A percentile compares a stretch with the other conserved stretches of the same genome.
These are phyloP conservation scores for Eutypa lata DNA, from an alignment of 2,329 filamentous ascomycete species.

Conservation along the genomic window DNA sequence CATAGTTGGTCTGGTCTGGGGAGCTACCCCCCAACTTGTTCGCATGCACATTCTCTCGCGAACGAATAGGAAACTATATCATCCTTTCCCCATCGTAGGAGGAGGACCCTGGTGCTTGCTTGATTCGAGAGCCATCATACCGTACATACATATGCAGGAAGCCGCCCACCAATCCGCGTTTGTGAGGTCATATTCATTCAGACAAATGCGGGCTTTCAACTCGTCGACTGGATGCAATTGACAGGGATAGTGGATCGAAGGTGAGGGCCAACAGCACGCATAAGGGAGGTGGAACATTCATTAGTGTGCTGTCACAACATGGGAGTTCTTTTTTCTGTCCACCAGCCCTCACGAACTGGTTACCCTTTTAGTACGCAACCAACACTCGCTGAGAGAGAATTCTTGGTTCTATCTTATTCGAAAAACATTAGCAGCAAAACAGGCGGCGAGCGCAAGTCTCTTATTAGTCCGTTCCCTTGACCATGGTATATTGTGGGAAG, in stretches of 20 bases:
- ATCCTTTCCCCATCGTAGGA: background rate
- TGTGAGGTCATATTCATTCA: background rate
- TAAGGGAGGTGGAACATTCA: background rate
- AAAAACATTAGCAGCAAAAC: background rate
- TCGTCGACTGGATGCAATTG: background rate
- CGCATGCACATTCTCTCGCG: background rate
- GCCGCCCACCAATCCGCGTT: background rate
- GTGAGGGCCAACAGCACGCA: background rate
- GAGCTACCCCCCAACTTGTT: conserved; percentile 14
- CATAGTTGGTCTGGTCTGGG: background rate
- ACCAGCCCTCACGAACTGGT: background rate
- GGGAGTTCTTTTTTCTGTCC: background rate
- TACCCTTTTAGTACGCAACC: conserved; percentile 4
- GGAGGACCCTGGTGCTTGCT: background rate
- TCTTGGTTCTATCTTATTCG: background rate
- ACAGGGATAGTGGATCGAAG: background rate
- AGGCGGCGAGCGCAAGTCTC: background rate
- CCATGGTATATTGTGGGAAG: conserved; percentile 57
- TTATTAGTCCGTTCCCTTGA: conserved; percentile 2
- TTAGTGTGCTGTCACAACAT: background rate
- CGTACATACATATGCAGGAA: background rate
- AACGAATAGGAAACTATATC: background rate
- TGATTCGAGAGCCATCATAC: background rate
- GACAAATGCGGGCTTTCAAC: background rate
- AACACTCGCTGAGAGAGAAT: conserved; percentile 4